Conservation (phyloP, 108 stramenopile genomes). For the Cyclotella distinguenda region DNA sequence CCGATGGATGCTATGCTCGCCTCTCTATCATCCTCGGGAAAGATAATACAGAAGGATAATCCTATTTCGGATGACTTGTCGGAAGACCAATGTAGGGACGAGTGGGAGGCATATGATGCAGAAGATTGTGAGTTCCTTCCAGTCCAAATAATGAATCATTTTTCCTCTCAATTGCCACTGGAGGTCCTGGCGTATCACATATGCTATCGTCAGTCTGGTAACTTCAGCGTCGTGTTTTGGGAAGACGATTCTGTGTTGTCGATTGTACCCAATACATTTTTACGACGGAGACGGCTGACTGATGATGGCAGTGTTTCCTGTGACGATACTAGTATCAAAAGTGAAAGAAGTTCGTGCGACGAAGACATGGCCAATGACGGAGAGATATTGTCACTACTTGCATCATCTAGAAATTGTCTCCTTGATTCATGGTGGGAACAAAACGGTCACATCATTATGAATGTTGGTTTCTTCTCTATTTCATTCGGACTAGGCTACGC, state of each 20-base stretch:
- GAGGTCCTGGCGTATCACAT: slow-evolving; percentile 42
- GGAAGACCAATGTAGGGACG: slow-evolving; percentile 3
- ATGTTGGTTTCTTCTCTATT: too few relatives aligned
- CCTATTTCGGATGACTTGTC: background rate
- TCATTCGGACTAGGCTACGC: too few relatives aligned
- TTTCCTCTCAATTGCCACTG: slow-evolving; percentile 10
- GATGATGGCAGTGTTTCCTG: slow-evolving; percentile 4
- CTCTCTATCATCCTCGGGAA: slow-evolving; percentile 23
- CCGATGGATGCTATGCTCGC: slow-evolving; percentile 31
- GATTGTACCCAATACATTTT: slow-evolving; percentile 29
- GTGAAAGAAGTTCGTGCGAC: too few relatives aligned
- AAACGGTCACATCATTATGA: too few relatives aligned
- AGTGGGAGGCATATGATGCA: slow-evolving; percentile 47
- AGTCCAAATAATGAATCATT: slow-evolving; percentile 32
- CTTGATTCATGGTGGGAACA: too few relatives aligned
- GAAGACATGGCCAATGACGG: too few relatives aligned
- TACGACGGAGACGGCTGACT: slow-evolving; percentile 8
- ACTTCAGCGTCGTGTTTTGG: slow-evolving; percentile 35
- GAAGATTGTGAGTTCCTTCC: slow-evolving; percentile 37
- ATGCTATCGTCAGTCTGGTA: slow-evolving; percentile 34
- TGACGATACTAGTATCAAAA: too few relatives aligned
- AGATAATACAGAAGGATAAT: slow-evolving; percentile 3
- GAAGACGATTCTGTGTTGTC: slow-evolving; percentile 38
- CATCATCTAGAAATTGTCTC: too few relatives aligned
- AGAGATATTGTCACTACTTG: too few relatives aligned